Percentiles rank a stretch among this genome's conserved stretches.
These are phyloP conservation scores for Ambispora gerdemannii DNA, from an alignment of 192 early-diverging fungal species.

Conservation along the genomic window DNA sequence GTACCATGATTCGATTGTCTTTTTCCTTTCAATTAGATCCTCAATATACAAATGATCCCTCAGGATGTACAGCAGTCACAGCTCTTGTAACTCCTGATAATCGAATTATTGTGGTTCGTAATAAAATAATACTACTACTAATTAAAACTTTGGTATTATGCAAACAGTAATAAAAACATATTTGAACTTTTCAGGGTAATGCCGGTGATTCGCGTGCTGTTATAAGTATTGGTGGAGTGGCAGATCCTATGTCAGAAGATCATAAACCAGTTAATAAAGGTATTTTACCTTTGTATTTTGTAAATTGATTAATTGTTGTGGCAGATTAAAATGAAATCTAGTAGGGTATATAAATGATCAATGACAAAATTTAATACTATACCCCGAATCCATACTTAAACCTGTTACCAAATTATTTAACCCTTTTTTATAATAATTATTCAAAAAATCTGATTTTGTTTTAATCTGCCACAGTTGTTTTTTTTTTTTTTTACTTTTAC, in stretches of 20 bases:
- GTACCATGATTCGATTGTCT: too few species aligned
- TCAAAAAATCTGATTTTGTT: too few species aligned
- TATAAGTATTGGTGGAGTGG: slow-evolving; percentile 73
- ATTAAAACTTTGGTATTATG: too few species aligned
- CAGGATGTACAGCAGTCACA: slow-evolving; percentile 96
- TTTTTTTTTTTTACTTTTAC: too few species aligned
- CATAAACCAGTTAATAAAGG: slow-evolving; percentile 91
- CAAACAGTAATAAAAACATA: too few species aligned
- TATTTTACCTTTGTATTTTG: slow-evolving; percentile 5
- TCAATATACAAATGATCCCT: slow-evolving; percentile 74
- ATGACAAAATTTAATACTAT: too few species aligned
- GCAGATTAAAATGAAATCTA: slow-evolving; percentile 4
- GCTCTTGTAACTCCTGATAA: slow-evolving; percentile 82
- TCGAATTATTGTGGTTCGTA: slow-evolving; percentile 64
- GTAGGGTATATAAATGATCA: too few species aligned
- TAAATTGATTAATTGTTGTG: neutral
- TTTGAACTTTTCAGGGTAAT: slow-evolving; percentile 73
- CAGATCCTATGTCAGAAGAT: slow-evolving; percentile 79
- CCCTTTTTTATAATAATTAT: too few species aligned
- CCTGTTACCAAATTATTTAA: too few species aligned
- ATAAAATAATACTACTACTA: neutral
- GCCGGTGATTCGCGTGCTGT: slow-evolving; percentile 96
- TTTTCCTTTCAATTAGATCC: slow-evolving; percentile 70
- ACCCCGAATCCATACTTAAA: too few species aligned
- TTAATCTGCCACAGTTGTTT: too few species aligned